Conservation (phyloP, 305 asterid species). For the Fraxinus floribunda region DNA sequence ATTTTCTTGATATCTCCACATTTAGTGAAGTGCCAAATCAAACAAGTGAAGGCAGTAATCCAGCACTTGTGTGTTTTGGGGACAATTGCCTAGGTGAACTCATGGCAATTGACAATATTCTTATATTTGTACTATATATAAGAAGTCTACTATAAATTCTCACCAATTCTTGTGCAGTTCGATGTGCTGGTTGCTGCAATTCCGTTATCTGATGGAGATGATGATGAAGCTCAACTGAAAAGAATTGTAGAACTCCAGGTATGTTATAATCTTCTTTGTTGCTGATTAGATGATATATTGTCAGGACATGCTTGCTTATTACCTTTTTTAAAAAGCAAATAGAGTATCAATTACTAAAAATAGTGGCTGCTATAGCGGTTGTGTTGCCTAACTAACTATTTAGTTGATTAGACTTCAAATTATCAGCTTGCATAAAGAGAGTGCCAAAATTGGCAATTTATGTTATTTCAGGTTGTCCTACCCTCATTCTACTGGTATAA, state of each 20-base stretch:
- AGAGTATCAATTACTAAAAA: neutral
- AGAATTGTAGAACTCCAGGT: slow-evolving; percentile 80
- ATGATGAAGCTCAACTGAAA: slow-evolving; percentile 79
- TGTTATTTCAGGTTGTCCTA: neutral
- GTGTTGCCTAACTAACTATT: neutral
- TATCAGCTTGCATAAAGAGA: neutral
- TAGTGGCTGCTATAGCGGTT: neutral
- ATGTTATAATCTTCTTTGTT: slow-evolving; percentile 2
- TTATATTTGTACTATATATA: neutral
- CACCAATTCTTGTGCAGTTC: slow-evolving; percentile 39
- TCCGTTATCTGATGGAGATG: slow-evolving; percentile 77
- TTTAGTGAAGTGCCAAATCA: neutral
- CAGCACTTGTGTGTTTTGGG: neutral
- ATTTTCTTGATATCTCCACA: neutral
- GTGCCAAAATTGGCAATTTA: neutral
- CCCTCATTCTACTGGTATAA: slow-evolving; percentile 2
- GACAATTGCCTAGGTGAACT: neutral
- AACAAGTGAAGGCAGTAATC: neutral
- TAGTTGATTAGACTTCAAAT: neutral
- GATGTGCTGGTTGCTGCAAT: slow-evolving; percentile 87
- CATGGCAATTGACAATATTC: neutral
- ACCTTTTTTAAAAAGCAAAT: neutral
- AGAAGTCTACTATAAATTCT: neutral
- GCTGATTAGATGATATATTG: neutral
- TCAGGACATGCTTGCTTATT: neutral